Conservation (phyloP, 176 grass and related monocot genomes). For the Microstegium vimineum region DNA sequence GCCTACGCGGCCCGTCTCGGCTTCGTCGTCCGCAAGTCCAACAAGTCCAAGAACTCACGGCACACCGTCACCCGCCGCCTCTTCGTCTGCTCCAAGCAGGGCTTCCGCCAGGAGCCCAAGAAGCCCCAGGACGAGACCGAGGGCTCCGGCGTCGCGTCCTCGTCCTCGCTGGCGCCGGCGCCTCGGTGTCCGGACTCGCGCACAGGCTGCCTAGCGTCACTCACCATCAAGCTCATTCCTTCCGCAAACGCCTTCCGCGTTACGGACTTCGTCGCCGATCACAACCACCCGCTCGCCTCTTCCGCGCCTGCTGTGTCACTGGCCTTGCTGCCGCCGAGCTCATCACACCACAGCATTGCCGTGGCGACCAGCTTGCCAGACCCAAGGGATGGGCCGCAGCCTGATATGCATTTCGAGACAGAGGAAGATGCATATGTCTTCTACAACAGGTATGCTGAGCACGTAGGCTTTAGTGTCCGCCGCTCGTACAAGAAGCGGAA, state of each 20-base stretch:
- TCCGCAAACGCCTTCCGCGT: conserved; percentile 55
- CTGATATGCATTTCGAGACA: conserved; percentile 67
- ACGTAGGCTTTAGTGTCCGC: conserved; percentile 72
- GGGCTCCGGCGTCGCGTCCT: not conserved
- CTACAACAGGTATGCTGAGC: conserved; percentile 75
- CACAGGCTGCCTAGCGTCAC: conserved; percentile 65
- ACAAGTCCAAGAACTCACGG: conserved; percentile 76
- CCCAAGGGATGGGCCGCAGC: conserved; percentile 49
- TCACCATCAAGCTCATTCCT: conserved; percentile 74
- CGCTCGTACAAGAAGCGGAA: conserved; percentile 82
- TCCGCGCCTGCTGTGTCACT: conserved; percentile 35
- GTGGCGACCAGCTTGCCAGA: conserved; percentile 33
- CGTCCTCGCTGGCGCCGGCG: conserved; percentile 1
- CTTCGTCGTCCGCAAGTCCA: conserved; percentile 80
- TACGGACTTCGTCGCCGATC: conserved; percentile 54
- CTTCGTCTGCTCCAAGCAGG: conserved; percentile 81
- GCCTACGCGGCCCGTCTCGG: conserved; percentile 63
- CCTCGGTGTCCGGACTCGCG: conserved; percentile 58
- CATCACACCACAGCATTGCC: conserved; percentile 26
- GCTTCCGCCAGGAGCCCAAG: conserved; percentile 68
- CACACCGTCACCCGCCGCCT: conserved; percentile 68
- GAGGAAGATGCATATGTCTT: conserved; percentile 72
- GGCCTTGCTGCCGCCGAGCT: conserved; percentile 31
- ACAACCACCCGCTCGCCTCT: conserved; percentile 68
- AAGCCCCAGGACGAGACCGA: conserved; percentile 36